Conservation (phyloP, 2,329 filamentous ascomycete genomes). For the Nemania sp. region DNA sequence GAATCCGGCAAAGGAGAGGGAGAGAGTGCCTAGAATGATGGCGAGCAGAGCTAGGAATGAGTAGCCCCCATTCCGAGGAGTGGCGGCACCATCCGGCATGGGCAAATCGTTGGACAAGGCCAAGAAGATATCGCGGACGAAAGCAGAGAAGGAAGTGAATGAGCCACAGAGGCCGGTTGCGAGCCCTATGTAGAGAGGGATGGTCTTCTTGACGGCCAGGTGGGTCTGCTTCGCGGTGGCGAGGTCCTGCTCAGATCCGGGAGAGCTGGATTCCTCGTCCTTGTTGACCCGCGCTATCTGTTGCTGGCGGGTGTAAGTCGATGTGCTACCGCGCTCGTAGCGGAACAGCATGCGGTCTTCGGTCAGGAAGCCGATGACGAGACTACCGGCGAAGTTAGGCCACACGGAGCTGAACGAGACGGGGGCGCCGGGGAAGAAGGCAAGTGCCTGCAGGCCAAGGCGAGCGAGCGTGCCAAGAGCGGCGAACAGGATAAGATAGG, state of each 20-base stretch:
- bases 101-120: slow-evolving; percentile 80
- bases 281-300: slow-evolving; percentile 51
- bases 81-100: slow-evolving; percentile 57
- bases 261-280: slow-evolving; percentile 55
- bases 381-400: slow-evolving; percentile 86
- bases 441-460: slow-evolving; percentile 82
- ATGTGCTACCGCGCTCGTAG: slow-evolving; percentile 70
- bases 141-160: slow-evolving; percentile 90
- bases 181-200: slow-evolving; percentile 88
- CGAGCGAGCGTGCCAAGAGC: slow-evolving; percentile 86
- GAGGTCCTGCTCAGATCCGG: slow-evolving; percentile 50
- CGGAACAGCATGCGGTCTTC: slow-evolving; percentile 83
- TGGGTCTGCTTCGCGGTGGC: slow-evolving; percentile 67
- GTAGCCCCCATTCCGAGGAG: slow-evolving; percentile 76
- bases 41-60: slow-evolving; percentile 85
- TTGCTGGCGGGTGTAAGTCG: slow-evolving; percentile 52
- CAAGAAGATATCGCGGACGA: slow-evolving; percentile 83
- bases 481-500: slow-evolving; percentile 87
- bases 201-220: slow-evolving; percentile 79
- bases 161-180: slow-evolving; percentile 90
- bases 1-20: slow-evolving; percentile 76
- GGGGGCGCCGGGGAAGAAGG: slow-evolving; percentile 81
- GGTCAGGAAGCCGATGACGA: slow-evolving; percentile 86
- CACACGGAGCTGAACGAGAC: slow-evolving; percentile 81
- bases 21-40: slow-evolving; percentile 78